Conservation (phyloP, 2,329 filamentous ascomycete genomes). For the Fusarium sp. region DNA sequence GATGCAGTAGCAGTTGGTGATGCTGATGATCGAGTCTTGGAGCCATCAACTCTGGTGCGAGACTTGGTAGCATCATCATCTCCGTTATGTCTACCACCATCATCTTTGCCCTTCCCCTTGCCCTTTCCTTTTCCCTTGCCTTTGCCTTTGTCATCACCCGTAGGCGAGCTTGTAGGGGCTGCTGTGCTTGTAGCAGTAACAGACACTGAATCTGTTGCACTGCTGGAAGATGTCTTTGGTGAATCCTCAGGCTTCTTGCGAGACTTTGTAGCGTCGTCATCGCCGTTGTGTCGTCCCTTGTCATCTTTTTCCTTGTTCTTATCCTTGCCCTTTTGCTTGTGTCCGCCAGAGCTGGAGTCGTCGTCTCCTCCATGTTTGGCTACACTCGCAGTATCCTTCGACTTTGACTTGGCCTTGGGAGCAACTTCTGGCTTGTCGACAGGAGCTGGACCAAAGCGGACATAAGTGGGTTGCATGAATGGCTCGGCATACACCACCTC, state of each 20-base stretch:
- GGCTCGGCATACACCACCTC: neutral
- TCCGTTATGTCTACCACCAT: neutral
- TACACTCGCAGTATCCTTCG: neutral
- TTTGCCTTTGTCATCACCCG: neutral
- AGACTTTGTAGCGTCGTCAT: neutral
- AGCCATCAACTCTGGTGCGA: neutral
- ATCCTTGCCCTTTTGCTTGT: constrained; percentile 6
- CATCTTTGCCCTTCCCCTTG: neutral
- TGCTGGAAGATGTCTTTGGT: neutral
- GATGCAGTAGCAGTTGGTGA: neutral
- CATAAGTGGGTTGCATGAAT: constrained; percentile 8
- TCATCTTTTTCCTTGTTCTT: neutral
- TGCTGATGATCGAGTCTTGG: neutral
- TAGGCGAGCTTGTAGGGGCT: neutral
- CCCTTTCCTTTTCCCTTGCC: neutral
- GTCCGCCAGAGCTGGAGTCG: neutral
- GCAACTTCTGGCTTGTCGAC: neutral
- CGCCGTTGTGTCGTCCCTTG: neutral
- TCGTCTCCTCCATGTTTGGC: neutral
- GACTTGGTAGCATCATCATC: neutral
- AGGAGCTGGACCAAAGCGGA: neutral
- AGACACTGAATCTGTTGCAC: neutral
- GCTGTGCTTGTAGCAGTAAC: neutral
- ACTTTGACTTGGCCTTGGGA: neutral
- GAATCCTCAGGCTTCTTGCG: neutral